Evolutionary conservation across 805 yeast species (phyloP).

Genomic region (Sugiyamaella chiloensis): DNA sequence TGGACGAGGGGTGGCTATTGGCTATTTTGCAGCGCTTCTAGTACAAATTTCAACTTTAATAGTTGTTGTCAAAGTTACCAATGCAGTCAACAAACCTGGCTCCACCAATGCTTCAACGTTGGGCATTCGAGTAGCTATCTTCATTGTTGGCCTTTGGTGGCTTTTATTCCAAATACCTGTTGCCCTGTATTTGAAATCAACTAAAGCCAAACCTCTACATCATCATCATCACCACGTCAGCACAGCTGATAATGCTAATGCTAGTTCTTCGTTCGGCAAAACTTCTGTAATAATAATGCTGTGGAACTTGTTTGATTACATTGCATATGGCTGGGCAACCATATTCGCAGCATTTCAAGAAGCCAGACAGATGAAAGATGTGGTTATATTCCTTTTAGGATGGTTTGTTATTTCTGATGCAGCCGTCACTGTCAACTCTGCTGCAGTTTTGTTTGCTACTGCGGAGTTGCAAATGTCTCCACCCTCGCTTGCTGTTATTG

Average conservation of each 20-base stretch:
- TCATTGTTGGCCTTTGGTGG: conserved; percentile 78
- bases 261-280: not conserved
- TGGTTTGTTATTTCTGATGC: conserved; percentile 80
- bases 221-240: conserved; percentile 10
- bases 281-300: not conserved
- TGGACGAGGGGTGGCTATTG: conserved; percentile 69
- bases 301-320: conserved; percentile 33
- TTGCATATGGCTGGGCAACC: conserved; percentile 62
- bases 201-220: conserved; percentile 41
- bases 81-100: not conserved
- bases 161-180: conserved; percentile 64
- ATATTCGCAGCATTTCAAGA: conserved; percentile 53
- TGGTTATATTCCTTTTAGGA: conserved; percentile 60
- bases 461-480: conserved; percentile 69
- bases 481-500: conserved; percentile 59
- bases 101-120: conserved; percentile 22
- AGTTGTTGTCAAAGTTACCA: conserved; percentile 44
- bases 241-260: not conserved
- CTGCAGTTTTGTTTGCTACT: conserved; percentile 73
- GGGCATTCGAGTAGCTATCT: conserved; percentile 57
- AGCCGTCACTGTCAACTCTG: conserved; percentile 71
- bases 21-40: conserved; percentile 64
- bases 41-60: conserved; percentile 62
- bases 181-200: conserved; percentile 43
- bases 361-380: conserved; percentile 60